phyloP scores from a whole-genome alignment of 441 rosid genomes.

The Gossypium trilobum region DNA sequence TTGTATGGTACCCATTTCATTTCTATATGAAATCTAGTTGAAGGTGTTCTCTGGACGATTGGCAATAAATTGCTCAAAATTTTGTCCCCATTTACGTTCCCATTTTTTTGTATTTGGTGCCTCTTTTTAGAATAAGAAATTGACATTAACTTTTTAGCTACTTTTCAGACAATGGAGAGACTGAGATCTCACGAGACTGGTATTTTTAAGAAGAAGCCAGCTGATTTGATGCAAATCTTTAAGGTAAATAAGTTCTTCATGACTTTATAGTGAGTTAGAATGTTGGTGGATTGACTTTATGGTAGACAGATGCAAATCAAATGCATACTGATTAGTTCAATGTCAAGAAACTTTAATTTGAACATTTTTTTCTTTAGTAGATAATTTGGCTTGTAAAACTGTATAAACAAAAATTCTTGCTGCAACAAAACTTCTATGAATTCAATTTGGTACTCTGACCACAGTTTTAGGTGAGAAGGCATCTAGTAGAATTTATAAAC shows the following conservation, averaged over 20 bases:
- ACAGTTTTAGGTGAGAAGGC: neutral
- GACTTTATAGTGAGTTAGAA: slow-evolving; percentile 8
- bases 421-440: neutral
- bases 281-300: neutral
- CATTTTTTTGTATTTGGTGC: neutral
- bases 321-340: neutral
- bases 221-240: slow-evolving; percentile 91
- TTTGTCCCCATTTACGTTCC: neutral
- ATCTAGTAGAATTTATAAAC: neutral
- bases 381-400: neutral
- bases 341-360: neutral
- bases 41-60: neutral
- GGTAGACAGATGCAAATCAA: neutral
- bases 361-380: slow-evolving; percentile 3
- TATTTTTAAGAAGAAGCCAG: slow-evolving; percentile 74
- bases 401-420: neutral
- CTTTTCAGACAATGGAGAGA: slow-evolving; percentile 88
- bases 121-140: neutral
- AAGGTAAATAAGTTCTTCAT: slow-evolving; percentile 44
- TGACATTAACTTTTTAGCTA: neutral
- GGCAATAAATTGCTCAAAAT: neutral
- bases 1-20: neutral
- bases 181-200: slow-evolving; percentile 76
- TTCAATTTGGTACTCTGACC: neutral
- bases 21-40: neutral